Evolutionary conservation across 805 yeast species (phyloP), one percentile per base, ranked within the genome.

Genomic region (Naumovozyma castellii): DNA sequence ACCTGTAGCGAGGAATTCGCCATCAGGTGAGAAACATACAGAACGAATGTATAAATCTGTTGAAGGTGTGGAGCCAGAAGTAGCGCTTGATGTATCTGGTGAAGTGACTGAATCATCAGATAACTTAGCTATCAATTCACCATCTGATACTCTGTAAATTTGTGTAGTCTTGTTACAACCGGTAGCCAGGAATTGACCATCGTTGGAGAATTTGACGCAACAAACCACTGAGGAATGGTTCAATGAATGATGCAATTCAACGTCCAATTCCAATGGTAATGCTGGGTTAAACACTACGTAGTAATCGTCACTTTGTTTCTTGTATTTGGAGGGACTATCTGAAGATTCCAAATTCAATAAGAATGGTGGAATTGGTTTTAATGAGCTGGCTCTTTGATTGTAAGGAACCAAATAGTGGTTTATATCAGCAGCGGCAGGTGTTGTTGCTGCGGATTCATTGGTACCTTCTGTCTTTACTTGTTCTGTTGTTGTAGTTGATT

Each of bases 91-190:
- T 13, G 34, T 64, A 8, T 29, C 32, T n/a, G 15, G 15, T 27
- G 72, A 62, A 30, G 73, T 69, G 32, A 68, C 68, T 39, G 75
- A 66, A 54, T 88, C 95, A 62, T 90, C 97, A 48, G 83, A 78
- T 54, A 90, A 72, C 59, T 84, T 76, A 40, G 95, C 94, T 45
- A 86, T 78, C 46, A 86, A 70, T 54, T 84, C 88, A 51, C 98
- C 97, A 16, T 94, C 82, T 54, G 81, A 82, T 37, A 88, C 97
- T 49, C 84, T 83, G 65, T 81, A 90, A 42, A 90, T 95, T 64
- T 88, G 96, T 2, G 97, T 92, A 33, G 94, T 76, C 59, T 87
- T 85, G 68, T 90, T 92, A 69, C 97, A 88, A 36, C 98, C 98
- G 13, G 97, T 90, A 18, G 97, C 98, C 50, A 90, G 71, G 57